Percentiles rank a stretch among this genome's conserved stretches.
phyloP scores from a whole-genome alignment of 768 basidiomycete genomes.

The Xerocomellus chrysenteron region DNA sequence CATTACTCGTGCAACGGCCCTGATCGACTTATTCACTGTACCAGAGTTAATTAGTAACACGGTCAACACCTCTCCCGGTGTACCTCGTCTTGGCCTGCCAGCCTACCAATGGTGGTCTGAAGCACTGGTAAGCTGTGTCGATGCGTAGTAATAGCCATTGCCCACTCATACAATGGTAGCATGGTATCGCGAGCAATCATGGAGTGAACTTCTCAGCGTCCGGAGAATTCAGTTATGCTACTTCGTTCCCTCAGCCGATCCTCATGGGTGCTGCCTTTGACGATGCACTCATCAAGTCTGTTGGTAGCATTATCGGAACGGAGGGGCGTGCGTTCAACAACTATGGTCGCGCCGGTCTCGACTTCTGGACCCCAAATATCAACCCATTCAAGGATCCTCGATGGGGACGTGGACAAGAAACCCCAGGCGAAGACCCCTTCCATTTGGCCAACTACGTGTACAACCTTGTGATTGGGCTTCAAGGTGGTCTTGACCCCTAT shows the following conservation, averaged over 20 bases:
- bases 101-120: slow-evolving; percentile 64
- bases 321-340: slow-evolving; percentile 63
- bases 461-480: slow-evolving; percentile 52
- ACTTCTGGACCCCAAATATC: slow-evolving; percentile 57
- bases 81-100: slow-evolving; percentile 54
- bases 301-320: slow-evolving; percentile 53
- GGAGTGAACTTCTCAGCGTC: slow-evolving; percentile 49
- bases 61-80: slow-evolving; percentile 48
- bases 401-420: slow-evolving; percentile 63
- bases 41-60: slow-evolving; percentile 53
- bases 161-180: slow-evolving; percentile 32
- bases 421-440: slow-evolving; percentile 60
- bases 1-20: slow-evolving; percentile 47
- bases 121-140: slow-evolving; percentile 42
- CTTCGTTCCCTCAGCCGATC: slow-evolving; percentile 59
- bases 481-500: slow-evolving; percentile 55
- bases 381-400: slow-evolving; percentile 59
- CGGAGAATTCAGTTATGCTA: slow-evolving; percentile 56
- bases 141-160: neutral
- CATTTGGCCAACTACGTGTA: slow-evolving; percentile 53
- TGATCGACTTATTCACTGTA: slow-evolving; percentile 49
- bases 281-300: slow-evolving; percentile 46
- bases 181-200: slow-evolving; percentile 54
- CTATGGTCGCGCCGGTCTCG: slow-evolving; percentile 48
- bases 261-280: slow-evolving; percentile 55